A percentile compares a stretch with the other conserved stretches of the same genome.
Evolutionary conservation across 2,329 filamentous ascomycete genomes (phyloP).

Genomic region (Talaromyces islandicus): DNA sequence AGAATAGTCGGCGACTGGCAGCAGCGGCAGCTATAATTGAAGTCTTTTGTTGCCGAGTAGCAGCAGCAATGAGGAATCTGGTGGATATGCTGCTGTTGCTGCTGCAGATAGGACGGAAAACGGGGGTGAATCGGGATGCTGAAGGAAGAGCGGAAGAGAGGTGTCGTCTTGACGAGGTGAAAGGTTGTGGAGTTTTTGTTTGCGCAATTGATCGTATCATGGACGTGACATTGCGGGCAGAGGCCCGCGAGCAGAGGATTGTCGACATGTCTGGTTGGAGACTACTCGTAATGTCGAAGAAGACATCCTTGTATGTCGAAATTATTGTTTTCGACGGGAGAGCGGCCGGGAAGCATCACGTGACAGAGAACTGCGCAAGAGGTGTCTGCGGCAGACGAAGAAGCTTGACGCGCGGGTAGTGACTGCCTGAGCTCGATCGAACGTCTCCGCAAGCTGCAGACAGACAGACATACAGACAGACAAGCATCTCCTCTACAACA

Average conservation of each 20-base stretch:
- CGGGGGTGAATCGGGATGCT: background rate
- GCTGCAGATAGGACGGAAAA: background rate
- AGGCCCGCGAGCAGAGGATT: conserved; percentile 6
- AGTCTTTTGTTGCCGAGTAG: conserved; percentile 21
- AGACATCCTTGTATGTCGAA: background rate
- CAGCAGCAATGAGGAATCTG: conserved; percentile 23
- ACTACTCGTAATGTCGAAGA: background rate
- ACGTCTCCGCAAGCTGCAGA: background rate
- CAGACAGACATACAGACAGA: background rate
- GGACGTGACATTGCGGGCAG: background rate
- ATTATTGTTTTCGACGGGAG: background rate
- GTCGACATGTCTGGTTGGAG: conserved; percentile 5
- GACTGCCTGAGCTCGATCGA: background rate
- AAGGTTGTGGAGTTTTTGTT: background rate
- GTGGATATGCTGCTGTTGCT: too few relatives aligned
- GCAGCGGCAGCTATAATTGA: background rate
- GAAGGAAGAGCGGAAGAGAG: background rate
- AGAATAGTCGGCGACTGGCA: conserved; percentile 1
- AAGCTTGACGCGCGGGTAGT: background rate
- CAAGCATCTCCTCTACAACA: background rate
- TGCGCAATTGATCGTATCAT: conserved; percentile 4
- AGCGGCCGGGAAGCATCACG: background rate
- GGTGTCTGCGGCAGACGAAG: background rate
- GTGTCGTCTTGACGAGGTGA: background rate
- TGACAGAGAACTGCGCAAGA: background rate